Evolutionary conservation across 2,329 filamentous ascomycete genomes (phyloP).

Genomic region (Sporothrix euskadiensis): DNA sequence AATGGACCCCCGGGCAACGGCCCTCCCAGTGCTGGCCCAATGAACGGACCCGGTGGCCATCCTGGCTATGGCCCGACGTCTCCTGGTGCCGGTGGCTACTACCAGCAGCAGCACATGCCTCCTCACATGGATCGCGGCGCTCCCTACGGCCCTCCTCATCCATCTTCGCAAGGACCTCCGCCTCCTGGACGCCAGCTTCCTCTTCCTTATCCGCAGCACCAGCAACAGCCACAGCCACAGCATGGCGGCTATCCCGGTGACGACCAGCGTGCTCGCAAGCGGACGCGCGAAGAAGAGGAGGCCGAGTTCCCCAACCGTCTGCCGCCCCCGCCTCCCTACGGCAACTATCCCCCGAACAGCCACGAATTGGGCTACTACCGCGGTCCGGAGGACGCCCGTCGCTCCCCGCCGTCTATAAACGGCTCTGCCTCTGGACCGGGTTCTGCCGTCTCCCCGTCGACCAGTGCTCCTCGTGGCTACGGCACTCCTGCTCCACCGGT

Average conservation of each 20-base stretch:
- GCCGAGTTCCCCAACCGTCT: constrained; percentile 28
- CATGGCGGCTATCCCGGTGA: constrained; percentile 26
- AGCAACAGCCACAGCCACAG: background rate
- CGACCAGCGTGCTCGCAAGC: constrained; percentile 29
- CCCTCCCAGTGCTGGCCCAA: constrained; percentile 30
- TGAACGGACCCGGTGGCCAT: constrained; percentile 25
- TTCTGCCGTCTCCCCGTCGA: constrained; percentile 43
- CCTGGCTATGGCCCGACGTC: constrained; percentile 35
- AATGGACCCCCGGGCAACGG: constrained; percentile 26
- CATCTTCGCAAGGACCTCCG: constrained; percentile 19
- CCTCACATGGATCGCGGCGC: constrained; percentile 22
- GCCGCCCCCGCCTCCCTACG: constrained; percentile 28
- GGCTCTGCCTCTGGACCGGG: constrained; percentile 34
- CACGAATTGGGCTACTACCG: constrained; percentile 29
- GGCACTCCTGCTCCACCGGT: constrained; percentile 43
- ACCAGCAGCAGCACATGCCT: constrained; percentile 22
- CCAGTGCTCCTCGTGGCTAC: constrained; percentile 39
- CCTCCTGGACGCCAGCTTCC: constrained; percentile 42
- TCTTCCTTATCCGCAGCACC: constrained; percentile 36
- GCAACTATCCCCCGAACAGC: constrained; percentile 10
- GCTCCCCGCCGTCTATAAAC: constrained; percentile 30
- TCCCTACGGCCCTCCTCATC: constrained; percentile 24
- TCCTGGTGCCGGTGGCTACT: constrained; percentile 26
- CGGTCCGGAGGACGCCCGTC: constrained; percentile 27
- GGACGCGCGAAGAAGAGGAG: constrained; percentile 31